Percentiles rank a stretch among this genome's conserved stretches.
phyloP scores from a whole-genome alignment of 2,329 filamentous ascomycete genomes.

The Colletotrichum karsti region DNA sequence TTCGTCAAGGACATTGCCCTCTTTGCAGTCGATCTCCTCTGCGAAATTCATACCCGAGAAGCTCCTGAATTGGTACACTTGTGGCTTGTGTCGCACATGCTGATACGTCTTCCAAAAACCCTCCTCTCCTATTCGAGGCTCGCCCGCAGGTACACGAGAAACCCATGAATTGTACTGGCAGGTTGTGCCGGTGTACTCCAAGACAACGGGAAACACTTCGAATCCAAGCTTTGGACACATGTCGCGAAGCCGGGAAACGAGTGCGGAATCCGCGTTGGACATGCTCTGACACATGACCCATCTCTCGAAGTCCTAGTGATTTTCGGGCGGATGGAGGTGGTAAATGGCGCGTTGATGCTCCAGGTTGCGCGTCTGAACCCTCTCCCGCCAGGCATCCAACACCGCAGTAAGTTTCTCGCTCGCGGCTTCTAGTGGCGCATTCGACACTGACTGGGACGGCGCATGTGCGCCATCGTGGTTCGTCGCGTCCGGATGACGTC shows the following conservation, averaged over 20 bases:
- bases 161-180: conserved; percentile 10
- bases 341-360: conserved; percentile 12
- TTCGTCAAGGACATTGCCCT: conserved; percentile 11
- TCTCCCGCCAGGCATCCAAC: conserved; percentile 6
- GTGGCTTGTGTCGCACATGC: conserved; percentile 11
- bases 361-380: background rate
- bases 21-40: background rate
- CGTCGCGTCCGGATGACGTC: background rate
- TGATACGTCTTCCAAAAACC: conserved; percentile 18
- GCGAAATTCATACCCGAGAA: background rate
- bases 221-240: conserved; percentile 12
- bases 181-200: conserved; percentile 13
- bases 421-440: background rate
- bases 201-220: conserved; percentile 20
- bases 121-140: background rate
- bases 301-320: conserved; percentile 1
- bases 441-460: no score
- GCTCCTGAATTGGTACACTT: background rate
- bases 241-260: background rate
- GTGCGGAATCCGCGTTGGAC: background rate
- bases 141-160: background rate
- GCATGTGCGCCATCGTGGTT: background rate
- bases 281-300: background rate
- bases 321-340: conserved; percentile 15
- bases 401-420: background rate